phyloP scores from a whole-genome alignment of 352 stramenopile genomes.

The Pythium sukuiense region DNA sequence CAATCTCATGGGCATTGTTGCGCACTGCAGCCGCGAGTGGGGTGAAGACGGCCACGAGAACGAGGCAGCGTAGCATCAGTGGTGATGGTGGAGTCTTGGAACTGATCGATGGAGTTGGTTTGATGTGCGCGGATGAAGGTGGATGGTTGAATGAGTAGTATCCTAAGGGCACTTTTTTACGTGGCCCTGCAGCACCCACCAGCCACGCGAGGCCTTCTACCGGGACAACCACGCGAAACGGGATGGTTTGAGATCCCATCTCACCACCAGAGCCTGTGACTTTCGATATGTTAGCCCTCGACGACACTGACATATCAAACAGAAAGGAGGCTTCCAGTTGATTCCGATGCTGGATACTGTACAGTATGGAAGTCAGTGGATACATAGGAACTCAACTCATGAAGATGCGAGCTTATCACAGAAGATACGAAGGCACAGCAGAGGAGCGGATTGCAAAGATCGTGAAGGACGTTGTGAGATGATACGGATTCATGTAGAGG shows the following conservation, averaged over 20 bases:
- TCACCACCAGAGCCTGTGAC: not conserved
- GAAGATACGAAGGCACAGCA: too few relatives aligned
- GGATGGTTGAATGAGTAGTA: not conserved
- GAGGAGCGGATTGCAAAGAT: too few relatives aligned
- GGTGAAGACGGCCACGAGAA: not conserved
- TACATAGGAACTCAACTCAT: too few relatives aligned
- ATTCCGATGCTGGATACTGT: not conserved
- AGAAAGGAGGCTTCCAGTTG: not conserved
- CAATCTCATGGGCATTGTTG: slow-evolving; percentile 1
- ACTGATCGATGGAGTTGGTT: not conserved
- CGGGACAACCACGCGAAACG: not conserved
- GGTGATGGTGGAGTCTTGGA: not conserved
- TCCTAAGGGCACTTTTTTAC: not conserved
- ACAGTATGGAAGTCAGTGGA: too few relatives aligned
- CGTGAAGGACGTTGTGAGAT: too few relatives aligned
- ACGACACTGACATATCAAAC: not conserved
- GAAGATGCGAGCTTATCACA: too few relatives aligned
- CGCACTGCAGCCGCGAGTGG: not conserved
- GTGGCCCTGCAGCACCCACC: not conserved
- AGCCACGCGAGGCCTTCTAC: not conserved
- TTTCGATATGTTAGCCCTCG: not conserved
- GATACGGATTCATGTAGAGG: too few relatives aligned
- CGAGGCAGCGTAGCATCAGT: not conserved
- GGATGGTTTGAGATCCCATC: not conserved
- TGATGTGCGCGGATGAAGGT: not conserved